phyloP scores from a whole-genome alignment of 768 basidiomycete species.

The Clitopilus passeckerianus region DNA sequence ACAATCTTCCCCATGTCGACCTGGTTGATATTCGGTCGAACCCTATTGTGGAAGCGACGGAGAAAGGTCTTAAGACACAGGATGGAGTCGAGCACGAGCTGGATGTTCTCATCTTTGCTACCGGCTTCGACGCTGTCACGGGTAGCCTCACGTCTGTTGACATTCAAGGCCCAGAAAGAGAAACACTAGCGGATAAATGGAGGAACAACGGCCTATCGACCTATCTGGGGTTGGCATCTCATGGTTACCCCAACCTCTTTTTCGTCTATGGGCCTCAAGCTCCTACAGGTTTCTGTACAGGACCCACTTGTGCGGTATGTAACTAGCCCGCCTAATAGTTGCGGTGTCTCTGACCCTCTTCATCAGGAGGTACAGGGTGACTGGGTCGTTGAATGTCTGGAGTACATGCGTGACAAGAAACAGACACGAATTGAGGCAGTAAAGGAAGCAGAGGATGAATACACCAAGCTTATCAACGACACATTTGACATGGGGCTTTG shows the following conservation, averaged over 20 bases:
- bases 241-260: slow-evolving; percentile 13
- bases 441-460: slow-evolving; percentile 8
- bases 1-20: slow-evolving; percentile 10
- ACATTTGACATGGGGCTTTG: slow-evolving; percentile 10
- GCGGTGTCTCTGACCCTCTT: neutral
- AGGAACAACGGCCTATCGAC: slow-evolving; percentile 6
- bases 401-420: slow-evolving; percentile 10
- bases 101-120: slow-evolving; percentile 12
- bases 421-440: slow-evolving; percentile 8
- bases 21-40: slow-evolving; percentile 10
- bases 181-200: slow-evolving; percentile 12
- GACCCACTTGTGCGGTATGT: slow-evolving; percentile 19
- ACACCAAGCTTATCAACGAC: slow-evolving; percentile 8
- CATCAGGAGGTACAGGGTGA: slow-evolving; percentile 18
- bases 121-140: slow-evolving; percentile 12
- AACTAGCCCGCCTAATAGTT: neutral
- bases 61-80: slow-evolving; percentile 7
- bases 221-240: slow-evolving; percentile 12
- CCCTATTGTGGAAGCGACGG: slow-evolving; percentile 8
- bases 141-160: slow-evolving; percentile 10
- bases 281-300: slow-evolving; percentile 20
- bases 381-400: slow-evolving; percentile 16
- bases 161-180: slow-evolving; percentile 9
- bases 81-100: slow-evolving; percentile 9
- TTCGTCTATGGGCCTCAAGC: slow-evolving; percentile 11